Evolutionary conservation across 352 stramenopile genomes (phyloP).

Genomic region (Globisporangium radiosum): DNA sequence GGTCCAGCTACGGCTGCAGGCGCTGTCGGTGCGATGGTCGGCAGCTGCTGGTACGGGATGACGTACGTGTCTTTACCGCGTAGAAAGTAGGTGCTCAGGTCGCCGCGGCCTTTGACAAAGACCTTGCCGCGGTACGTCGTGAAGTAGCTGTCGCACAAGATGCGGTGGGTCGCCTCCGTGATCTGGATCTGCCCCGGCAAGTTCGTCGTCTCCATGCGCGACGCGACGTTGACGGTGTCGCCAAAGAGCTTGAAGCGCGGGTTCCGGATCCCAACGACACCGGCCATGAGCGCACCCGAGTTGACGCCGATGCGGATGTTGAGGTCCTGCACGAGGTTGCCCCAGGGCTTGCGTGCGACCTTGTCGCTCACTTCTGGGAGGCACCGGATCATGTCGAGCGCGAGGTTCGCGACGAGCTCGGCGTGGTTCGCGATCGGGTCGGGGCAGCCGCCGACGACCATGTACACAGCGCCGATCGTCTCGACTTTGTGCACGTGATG

Average conservation of each 20-base stretch:
- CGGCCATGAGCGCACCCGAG: constrained; percentile 75
- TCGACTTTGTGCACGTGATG: constrained; percentile 89
- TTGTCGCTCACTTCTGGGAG: constrained; percentile 72
- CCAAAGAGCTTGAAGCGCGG: constrained; percentile 87
- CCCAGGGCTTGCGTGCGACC: constrained; percentile 68
- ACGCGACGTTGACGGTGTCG: constrained; percentile 84
- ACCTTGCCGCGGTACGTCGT: constrained; percentile 68
- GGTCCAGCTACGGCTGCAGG: neutral
- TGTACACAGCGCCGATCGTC: constrained; percentile 88
- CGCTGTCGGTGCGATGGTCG: constrained; percentile 1
- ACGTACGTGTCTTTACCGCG: constrained; percentile 51
- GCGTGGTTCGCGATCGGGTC: constrained; percentile 65
- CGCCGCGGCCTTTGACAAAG: constrained; percentile 72
- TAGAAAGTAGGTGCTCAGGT: constrained; percentile 84
- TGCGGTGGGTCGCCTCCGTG: constrained; percentile 56
- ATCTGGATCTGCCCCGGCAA: constrained; percentile 77
- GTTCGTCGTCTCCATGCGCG: constrained; percentile 82
- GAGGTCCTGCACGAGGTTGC: constrained; percentile 56
- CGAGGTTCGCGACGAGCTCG: constrained; percentile 74
- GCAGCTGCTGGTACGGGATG: constrained; percentile 31
- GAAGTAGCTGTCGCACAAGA: constrained; percentile 63
- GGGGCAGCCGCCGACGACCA: constrained; percentile 81
- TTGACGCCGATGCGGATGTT: constrained; percentile 87
- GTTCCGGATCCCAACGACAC: constrained; percentile 79
- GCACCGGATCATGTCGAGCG: constrained; percentile 71